Evolutionary conservation across 257 asterid genomes (phyloP).

Genomic region (Cordia subcordata): DNA sequence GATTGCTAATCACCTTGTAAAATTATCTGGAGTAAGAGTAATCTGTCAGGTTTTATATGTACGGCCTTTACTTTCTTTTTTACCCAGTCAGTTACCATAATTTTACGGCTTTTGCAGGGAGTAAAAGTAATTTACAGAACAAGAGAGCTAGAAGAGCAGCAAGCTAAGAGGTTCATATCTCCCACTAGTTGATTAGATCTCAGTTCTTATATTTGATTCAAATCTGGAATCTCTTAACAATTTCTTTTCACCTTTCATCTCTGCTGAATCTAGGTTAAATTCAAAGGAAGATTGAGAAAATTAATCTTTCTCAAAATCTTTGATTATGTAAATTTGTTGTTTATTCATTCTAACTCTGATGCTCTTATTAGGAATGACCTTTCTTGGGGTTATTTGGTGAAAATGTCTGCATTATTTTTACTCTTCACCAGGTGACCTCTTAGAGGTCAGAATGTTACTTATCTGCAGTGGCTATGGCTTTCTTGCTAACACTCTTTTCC

Average conservation of each 20-base stretch:
- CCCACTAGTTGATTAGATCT: slow-evolving; percentile 14
- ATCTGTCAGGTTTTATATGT: not conserved
- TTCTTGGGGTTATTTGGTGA: no score
- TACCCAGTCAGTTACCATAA: slow-evolving; percentile 7
- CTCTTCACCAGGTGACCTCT: not conserved
- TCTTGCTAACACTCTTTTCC: slow-evolving; percentile 17
- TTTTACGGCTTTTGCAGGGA: slow-evolving; percentile 48
- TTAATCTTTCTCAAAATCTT: not conserved
- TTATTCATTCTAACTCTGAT: no score
- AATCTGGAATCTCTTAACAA: no score
- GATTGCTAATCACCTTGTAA: no score
- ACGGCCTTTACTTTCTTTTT: not conserved
- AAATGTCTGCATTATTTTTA: not conserved
- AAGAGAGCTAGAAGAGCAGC: slow-evolving; percentile 90
- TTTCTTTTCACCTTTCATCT: no score
- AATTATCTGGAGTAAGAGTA: no score
- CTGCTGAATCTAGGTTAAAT: no score
- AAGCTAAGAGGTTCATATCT: slow-evolving; percentile 68
- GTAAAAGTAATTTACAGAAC: slow-evolving; percentile 91
- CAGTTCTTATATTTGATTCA: slow-evolving; percentile 3
- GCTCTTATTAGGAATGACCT: no score
- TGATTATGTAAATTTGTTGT: not conserved
- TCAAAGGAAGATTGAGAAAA: no score
- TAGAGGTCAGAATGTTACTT: not conserved
- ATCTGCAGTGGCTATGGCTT: slow-evolving; percentile 3